Evolutionary conservation across 495 filamentous ascomycete species (phyloP).

Genomic region (Penicillium angulare): DNA sequence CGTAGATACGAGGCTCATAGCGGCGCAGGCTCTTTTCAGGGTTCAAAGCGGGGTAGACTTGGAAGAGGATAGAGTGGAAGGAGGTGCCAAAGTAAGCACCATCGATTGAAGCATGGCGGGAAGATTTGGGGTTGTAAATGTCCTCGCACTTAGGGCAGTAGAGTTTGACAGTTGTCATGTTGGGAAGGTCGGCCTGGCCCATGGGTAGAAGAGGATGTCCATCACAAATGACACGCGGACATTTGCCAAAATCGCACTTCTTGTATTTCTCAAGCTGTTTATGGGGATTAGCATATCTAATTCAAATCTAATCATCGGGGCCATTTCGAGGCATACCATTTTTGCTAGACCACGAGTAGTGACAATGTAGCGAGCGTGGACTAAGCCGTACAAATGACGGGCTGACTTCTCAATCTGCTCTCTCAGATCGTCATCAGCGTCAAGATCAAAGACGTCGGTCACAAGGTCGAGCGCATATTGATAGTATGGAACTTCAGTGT

Average conservation of each 20-base stretch:
- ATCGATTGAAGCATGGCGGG: conserved; percentile 90
- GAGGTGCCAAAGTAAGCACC: conserved; percentile 97
- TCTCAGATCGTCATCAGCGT: conserved; percentile 96
- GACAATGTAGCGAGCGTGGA: conserved; percentile 96
- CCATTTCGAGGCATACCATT: conserved; percentile 74
- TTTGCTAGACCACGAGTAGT: conserved; percentile 92
- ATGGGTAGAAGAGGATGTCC: conserved; percentile 89
- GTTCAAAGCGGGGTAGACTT: conserved; percentile 88
- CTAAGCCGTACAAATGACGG: conserved; percentile 91
- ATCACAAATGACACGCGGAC: conserved; percentile 90
- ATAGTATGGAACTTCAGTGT: conserved; percentile 97
- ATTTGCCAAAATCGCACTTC: conserved; percentile 97
- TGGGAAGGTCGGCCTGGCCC: conserved; percentile 84
- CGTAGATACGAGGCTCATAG: conserved; percentile 86
- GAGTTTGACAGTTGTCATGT: conserved; percentile 85
- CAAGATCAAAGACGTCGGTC: conserved; percentile 98
- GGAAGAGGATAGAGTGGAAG: conserved; percentile 98
- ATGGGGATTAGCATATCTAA: not conserved
- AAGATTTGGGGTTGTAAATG: conserved; percentile 98
- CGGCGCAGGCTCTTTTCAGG: conserved; percentile 81
- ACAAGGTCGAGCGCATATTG: conserved; percentile 98
- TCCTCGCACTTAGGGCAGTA: conserved; percentile 98
- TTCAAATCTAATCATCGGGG: too few species aligned
- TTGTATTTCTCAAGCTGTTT: conserved; percentile 95
- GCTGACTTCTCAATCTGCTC: conserved; percentile 98